Conservation (phyloP, 179 eudicot genomes). For the Spergularia azorica region DNA sequence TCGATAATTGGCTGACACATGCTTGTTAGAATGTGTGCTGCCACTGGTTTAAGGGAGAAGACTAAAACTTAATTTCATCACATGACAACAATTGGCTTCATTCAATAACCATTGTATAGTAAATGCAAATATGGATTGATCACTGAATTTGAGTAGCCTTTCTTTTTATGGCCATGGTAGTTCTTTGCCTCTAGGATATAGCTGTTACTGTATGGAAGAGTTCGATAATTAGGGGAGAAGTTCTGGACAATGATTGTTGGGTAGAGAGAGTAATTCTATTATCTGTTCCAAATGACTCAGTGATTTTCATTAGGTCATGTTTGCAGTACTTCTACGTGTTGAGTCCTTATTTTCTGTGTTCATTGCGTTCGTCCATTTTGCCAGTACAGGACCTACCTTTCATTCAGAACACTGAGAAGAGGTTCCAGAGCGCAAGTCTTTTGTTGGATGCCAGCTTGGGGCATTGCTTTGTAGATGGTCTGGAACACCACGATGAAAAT, state of each 20-base stretch:
- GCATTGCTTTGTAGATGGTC: conserved; percentile 89
- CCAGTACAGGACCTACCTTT: conserved; percentile 99
- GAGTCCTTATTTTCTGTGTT: conserved; percentile 18
- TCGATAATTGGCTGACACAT: too few species aligned
- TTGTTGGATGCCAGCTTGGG: conserved; percentile 87
- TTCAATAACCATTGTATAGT: neutral
- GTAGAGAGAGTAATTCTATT: neutral
- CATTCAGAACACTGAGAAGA: conserved; percentile 90
- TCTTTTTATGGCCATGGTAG: neutral
- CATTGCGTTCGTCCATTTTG: conserved; percentile 46
- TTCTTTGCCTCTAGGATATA: too few species aligned
- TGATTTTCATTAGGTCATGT: too few species aligned
- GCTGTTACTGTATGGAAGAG: too few species aligned
- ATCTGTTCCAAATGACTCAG: neutral
- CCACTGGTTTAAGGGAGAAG: too few species aligned
- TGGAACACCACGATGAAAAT: conserved; percentile 83
- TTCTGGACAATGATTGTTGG: neutral
- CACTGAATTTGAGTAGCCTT: neutral
- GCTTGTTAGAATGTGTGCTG: too few species aligned
- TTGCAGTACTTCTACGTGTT: neutral
- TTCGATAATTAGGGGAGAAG: neutral
- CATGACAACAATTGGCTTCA: neutral
- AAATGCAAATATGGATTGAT: neutral
- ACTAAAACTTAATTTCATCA: neutral
- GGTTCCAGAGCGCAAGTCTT: conserved; percentile 80